Percentiles rank a stretch among this genome's conserved stretches.
Evolutionary conservation across 306 rosid species (phyloP).

Genomic region (Vicia faba): DNA sequence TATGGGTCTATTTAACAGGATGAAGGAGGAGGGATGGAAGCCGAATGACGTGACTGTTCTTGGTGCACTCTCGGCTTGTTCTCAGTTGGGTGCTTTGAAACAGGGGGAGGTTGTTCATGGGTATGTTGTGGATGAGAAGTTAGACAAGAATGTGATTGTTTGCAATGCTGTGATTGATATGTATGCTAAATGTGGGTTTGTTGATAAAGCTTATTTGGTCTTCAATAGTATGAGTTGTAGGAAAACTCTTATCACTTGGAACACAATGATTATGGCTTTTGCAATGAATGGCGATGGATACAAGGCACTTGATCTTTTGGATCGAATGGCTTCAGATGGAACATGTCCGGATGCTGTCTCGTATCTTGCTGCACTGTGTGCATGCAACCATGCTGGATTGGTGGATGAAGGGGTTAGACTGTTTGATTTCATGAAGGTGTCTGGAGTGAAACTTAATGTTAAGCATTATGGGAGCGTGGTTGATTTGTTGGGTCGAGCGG

Average conservation of each 20-base stretch:
- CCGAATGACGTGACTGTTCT: constrained; percentile 80
- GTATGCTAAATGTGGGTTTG: constrained; percentile 81
- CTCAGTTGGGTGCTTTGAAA: constrained; percentile 78
- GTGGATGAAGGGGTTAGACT: constrained; percentile 76
- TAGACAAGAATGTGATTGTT: constrained; percentile 65
- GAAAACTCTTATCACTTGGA: constrained; percentile 78
- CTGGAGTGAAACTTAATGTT: constrained; percentile 55
- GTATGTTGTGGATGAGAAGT: constrained; percentile 52
- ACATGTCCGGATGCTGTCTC: constrained; percentile 64
- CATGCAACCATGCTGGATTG: constrained; percentile 83
- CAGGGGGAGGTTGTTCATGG: constrained; percentile 59
- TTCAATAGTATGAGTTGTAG: constrained; percentile 60
- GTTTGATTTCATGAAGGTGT: constrained; percentile 56
- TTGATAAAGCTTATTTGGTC: constrained; percentile 64
- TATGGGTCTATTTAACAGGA: constrained; percentile 57
- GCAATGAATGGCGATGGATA: constrained; percentile 74
- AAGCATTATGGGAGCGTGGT: constrained; percentile 86
- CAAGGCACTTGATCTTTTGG: constrained; percentile 68
- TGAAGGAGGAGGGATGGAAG: constrained; percentile 67
- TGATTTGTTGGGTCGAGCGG: constrained; percentile 87
- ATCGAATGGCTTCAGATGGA: constrained; percentile 48
- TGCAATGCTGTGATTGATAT: constrained; percentile 88
- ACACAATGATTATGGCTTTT: constrained; percentile 83
- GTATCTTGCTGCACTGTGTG: constrained; percentile 76
- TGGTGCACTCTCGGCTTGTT: constrained; percentile 75